Base-by-base conservation (phyloP, 2,329 filamentous ascomycete genomes). In the Alternaria sp. region DNA sequence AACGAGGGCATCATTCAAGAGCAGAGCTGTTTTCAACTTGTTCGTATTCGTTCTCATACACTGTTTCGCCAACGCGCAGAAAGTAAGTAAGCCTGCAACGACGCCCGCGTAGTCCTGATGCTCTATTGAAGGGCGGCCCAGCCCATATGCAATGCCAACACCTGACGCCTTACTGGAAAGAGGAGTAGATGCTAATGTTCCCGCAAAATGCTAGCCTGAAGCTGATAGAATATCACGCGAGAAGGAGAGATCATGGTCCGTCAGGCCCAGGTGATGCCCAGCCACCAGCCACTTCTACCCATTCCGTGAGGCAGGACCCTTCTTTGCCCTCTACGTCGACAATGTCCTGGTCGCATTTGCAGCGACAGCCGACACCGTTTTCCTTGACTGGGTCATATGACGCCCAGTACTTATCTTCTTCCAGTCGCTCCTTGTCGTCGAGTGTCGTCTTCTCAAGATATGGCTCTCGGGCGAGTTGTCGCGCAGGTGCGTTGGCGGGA, bases 281-380 rank as follows among this genome's bases (percentile, higher is more conserved):
- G 63, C 96, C 96, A 72, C 96, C 96, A 51, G 94, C 95, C 72
- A 97, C 93, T 64, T 97, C 93, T 13, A 99, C 96, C 96, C 96
- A 99, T 82, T 99, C 93, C 10, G 93, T 88, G 60, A 97, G 85
- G 82, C 96, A 99, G 71, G 93, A 97, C 65, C 96, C 96, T 79
- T 97, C 92, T 82, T 98, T 99, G 80, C 93, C 94, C 83, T 99
- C 96, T 25, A 99, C 94, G 77, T 99, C 96, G 56, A 95, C 93
- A 77, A 98, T 96, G 78, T 99, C 96, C 5, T 93, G 97, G 77
- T 99, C 96, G 81, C 96, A 99, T 78, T 91, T 90, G 85, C 96
- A 99, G 74, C 96, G 90, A 83, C 96, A 99, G 40, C 96, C 96
- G 9, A 99, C 94, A 40, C 96, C 96, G 73, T 98, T 98, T 83